Conservation (phyloP, 805 yeast species). For the Zygosaccharomyces gambellarensis region DNA sequence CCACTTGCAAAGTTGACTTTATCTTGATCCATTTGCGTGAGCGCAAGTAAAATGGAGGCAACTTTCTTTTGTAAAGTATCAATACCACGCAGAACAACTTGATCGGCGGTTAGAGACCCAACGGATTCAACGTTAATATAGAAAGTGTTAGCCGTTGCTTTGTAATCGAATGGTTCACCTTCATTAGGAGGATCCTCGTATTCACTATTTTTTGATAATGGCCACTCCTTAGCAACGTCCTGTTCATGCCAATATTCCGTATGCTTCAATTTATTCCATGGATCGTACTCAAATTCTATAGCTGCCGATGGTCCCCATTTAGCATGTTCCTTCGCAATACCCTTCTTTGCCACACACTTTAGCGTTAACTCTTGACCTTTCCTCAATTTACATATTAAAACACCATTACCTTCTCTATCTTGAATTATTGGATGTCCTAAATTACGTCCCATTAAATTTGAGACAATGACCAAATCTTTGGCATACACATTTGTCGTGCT, state of each 20-base stretch:
- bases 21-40: constrained; percentile 42
- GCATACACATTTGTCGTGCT: constrained; percentile 87
- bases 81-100: constrained; percentile 80
- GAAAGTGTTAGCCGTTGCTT: constrained; percentile 73
- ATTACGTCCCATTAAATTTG: constrained; percentile 36
- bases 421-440: constrained; percentile 84
- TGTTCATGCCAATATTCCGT: constrained; percentile 97
- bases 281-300: constrained; percentile 93
- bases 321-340: constrained; percentile 95
- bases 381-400: constrained; percentile 84
- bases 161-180: constrained; percentile 79
- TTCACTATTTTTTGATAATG: constrained; percentile 77
- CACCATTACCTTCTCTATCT: constrained; percentile 74
- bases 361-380: constrained; percentile 87
- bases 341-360: constrained; percentile 94
- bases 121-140: constrained; percentile 90
- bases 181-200: constrained; percentile 95
- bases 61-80: constrained; percentile 82
- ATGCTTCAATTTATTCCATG: constrained; percentile 96
- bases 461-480: constrained; percentile 57
- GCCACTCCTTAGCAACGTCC: constrained; percentile 89
- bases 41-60: constrained; percentile 80
- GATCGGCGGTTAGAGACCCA: constrained; percentile 84
- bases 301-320: constrained; percentile 98
- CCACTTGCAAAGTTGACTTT: constrained; percentile 41